Conservation (phyloP, 768 basidiomycete genomes). For the Leccinum sublutescens region DNA sequence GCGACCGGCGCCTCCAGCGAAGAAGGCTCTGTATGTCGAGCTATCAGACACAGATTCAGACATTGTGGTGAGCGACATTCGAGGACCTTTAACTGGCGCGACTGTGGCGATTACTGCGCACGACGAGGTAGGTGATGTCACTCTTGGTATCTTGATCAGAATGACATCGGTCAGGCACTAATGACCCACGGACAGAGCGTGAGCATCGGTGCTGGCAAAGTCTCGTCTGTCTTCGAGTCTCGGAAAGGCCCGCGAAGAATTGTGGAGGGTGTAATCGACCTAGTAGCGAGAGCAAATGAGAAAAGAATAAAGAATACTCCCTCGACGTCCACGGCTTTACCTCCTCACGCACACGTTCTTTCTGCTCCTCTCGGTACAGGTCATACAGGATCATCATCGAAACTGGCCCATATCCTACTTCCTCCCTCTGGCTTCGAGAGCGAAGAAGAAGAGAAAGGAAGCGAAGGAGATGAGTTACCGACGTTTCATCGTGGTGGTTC, state of each 20-base stretch:
- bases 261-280: slow-evolving; percentile 8
- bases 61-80: slow-evolving; percentile 17
- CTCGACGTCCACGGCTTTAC: not conserved
- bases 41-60: slow-evolving; percentile 27
- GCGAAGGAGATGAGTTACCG: slow-evolving; percentile 17
- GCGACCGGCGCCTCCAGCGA: slow-evolving; percentile 4
- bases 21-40: slow-evolving; percentile 20
- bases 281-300: not conserved
- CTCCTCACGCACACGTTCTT: not conserved
- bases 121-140: not conserved
- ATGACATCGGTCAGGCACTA: not conserved
- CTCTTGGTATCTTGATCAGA: not conserved
- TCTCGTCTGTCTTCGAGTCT: not conserved
- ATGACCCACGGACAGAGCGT: slow-evolving; percentile 5
- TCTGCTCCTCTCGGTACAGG: slow-evolving; percentile 2
- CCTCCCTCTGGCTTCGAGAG: slow-evolving; percentile 6
- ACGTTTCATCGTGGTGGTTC: slow-evolving; percentile 20
- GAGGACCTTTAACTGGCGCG: not conserved
- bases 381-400: slow-evolving; percentile 11
- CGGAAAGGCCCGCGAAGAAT: not conserved
- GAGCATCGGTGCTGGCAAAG: not conserved
- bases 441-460: slow-evolving; percentile 11
- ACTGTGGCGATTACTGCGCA: not conserved
- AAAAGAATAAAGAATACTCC: slow-evolving; percentile 1
- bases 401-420: slow-evolving; percentile 13